Percentiles rank a stretch among this genome's conserved stretches.
Conservation (phyloP, 306 rosid species). For the Cicer bijugum region DNA sequence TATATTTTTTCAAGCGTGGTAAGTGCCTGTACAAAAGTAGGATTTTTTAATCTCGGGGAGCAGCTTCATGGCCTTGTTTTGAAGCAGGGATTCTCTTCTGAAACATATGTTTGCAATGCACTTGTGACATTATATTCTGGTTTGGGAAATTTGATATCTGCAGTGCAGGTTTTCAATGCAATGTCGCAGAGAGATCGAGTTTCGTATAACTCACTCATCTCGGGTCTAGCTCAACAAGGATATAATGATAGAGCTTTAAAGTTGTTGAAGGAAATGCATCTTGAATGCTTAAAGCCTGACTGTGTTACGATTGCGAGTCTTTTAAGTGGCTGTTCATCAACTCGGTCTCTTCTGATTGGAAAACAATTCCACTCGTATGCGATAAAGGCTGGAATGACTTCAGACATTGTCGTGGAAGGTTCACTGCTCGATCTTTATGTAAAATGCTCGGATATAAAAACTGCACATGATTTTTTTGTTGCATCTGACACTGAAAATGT, state of each 20-base stretch:
- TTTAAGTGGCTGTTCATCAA: slow-evolving; percentile 75
- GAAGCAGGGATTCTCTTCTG: slow-evolving; percentile 75
- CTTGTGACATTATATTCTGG: slow-evolving; percentile 77
- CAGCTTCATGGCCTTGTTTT: slow-evolving; percentile 79
- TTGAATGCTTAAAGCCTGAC: slow-evolving; percentile 72
- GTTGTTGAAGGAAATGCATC: slow-evolving; percentile 70
- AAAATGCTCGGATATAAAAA: slow-evolving; percentile 71
- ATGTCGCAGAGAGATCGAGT: slow-evolving; percentile 72
- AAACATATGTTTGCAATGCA: slow-evolving; percentile 87
- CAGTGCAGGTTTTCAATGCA: slow-evolving; percentile 64
- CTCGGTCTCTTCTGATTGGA: slow-evolving; percentile 64
- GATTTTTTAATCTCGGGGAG: slow-evolving; percentile 57
- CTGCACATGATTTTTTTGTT: slow-evolving; percentile 74
- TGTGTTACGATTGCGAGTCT: slow-evolving; percentile 83
- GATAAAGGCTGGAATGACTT: slow-evolving; percentile 75
- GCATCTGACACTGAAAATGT: slow-evolving; percentile 73
- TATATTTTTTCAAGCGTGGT: slow-evolving; percentile 76
- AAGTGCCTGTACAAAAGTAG: slow-evolving; percentile 75
- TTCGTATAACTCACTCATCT: slow-evolving; percentile 85
- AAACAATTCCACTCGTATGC: slow-evolving; percentile 79
- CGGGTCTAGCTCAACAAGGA: slow-evolving; percentile 82
- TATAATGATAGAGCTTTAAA: slow-evolving; percentile 61
- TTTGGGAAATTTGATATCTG: slow-evolving; percentile 59
- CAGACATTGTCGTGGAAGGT: slow-evolving; percentile 82
- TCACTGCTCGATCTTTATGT: slow-evolving; percentile 89